Base-by-base conservation (phyloP, 176 grass and related monocot species). In the Aegilops bicornis region DNA sequence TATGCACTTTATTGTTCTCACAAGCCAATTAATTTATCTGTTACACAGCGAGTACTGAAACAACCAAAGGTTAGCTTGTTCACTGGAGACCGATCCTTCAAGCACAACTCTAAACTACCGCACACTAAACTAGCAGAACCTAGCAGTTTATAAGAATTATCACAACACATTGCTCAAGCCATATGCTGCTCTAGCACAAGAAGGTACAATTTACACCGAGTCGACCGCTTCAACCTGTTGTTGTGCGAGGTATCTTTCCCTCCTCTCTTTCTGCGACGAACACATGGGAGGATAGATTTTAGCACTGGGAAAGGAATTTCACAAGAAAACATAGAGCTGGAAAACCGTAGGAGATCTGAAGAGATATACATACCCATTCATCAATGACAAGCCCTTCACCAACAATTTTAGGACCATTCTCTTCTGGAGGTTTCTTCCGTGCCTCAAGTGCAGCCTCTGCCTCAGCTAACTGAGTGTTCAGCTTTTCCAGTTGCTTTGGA, bases 381-480 rank as follows among this genome's bases (percentile, higher is more conserved):
- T 96, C 97, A 7, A 99, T 96, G 16, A 96, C 94, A 11, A 96
- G 94, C 43, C 97, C 94, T 92, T 99, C 97, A 25, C 97, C 94
- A 42, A 94, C 92, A 83, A 96, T 90, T 84, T 94, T 94, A 79
- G 94, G 87, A 36, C 90, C 97, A 83, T 84, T 91, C 62, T 96
- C 97, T 93, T 99, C 94, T 0, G 88, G 79, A 20, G 83, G 94
- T 85, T 99, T 99, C 90, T 99, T 99, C 67, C 90, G 80, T 37
- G 88, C 77, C 85, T 99, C 94, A 16, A 99, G 84, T 75, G 93
- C 89, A 42, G 94, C 94, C 83, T 99, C 97, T 69, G 94, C 97
- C 83, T 99, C 94, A 35, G 87, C 94, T 88, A 99, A 30, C 84
- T 91, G 90, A 70, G 25, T 90, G 17, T 96, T 99, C 45, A 99